Evolutionary conservation across 495 filamentous ascomycete species (phyloP).

Genomic region (Aspergillus diversus): DNA sequence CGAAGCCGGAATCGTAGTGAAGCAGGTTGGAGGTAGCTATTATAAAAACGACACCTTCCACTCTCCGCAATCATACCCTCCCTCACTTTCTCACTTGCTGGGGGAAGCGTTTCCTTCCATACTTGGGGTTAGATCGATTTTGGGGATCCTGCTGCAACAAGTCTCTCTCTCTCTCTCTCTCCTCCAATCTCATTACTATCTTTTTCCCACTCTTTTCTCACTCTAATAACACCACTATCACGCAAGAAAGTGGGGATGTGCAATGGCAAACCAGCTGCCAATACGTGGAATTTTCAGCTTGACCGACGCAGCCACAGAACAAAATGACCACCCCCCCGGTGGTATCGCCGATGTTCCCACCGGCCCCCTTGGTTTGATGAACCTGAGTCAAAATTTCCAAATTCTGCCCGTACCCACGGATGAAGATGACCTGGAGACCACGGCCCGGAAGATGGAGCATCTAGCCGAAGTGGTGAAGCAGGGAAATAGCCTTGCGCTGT

Average conservation of each 20-base stretch:
- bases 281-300: background rate
- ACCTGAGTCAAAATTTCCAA: conserved; percentile 3
- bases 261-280: background rate
- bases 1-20: no score
- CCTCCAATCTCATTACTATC: background rate
- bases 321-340: background rate
- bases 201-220: background rate
- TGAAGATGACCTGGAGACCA: conserved; percentile 31
- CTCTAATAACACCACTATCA: background rate
- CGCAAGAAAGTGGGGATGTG: background rate
- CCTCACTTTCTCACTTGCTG: no score
- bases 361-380: conserved; percentile 3
- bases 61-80: no score
- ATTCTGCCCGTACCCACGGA: conserved; percentile 28
- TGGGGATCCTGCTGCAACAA: no score
- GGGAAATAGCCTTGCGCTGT: conserved; percentile 28
- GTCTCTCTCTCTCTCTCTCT: no score
- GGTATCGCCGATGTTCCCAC: background rate
- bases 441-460: conserved; percentile 26
- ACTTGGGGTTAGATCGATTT: no score
- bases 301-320: background rate
- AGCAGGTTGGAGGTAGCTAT: no score
- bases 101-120: no score
- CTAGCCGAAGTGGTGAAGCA: conserved; percentile 26
- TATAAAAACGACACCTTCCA: no score